Conservation (phyloP, 2,329 filamentous ascomycete species). For the Fusarium falciforme region DNA sequence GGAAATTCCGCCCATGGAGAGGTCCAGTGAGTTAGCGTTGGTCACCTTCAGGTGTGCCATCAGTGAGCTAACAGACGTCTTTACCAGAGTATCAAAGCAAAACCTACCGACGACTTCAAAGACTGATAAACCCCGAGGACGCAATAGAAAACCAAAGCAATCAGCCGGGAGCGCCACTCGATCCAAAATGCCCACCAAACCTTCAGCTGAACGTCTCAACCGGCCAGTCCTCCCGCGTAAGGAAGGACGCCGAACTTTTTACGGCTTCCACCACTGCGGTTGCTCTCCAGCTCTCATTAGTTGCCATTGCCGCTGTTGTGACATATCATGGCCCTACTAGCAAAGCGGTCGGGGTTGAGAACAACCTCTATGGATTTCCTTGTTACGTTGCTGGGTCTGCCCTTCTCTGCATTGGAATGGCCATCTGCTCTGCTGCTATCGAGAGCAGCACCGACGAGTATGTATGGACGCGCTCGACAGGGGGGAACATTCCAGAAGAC, state of each 20-base stretch:
- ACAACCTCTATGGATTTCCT: not conserved
- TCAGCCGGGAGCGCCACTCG: not conserved
- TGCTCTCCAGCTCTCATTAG: not conserved
- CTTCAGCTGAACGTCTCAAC: not conserved
- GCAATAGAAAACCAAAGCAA: accelerated
- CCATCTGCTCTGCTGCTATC: not conserved
- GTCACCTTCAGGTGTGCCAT: not conserved
- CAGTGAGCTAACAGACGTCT: not conserved
- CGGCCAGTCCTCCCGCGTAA: not conserved
- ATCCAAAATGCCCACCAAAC: not conserved
- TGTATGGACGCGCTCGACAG: not conserved
- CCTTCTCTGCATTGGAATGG: not conserved
- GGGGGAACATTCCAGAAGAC: too few species aligned
- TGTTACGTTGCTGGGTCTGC: not conserved
- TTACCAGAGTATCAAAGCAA: not conserved
- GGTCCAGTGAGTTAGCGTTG: not conserved
- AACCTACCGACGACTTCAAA: not conserved
- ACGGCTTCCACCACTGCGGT: not conserved
- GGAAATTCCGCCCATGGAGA: too few species aligned
- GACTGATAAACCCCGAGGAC: too few species aligned
- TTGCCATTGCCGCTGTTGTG: not conserved
- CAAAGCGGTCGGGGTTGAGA: not conserved
- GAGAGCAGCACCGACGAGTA: not conserved
- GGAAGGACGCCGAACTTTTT: not conserved
- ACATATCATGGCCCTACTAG: not conserved